These are phyloP conservation scores for Aspergillus eucalypticola DNA, from an alignment of 2,329 filamentous ascomycete species.

Conservation along the genomic window DNA sequence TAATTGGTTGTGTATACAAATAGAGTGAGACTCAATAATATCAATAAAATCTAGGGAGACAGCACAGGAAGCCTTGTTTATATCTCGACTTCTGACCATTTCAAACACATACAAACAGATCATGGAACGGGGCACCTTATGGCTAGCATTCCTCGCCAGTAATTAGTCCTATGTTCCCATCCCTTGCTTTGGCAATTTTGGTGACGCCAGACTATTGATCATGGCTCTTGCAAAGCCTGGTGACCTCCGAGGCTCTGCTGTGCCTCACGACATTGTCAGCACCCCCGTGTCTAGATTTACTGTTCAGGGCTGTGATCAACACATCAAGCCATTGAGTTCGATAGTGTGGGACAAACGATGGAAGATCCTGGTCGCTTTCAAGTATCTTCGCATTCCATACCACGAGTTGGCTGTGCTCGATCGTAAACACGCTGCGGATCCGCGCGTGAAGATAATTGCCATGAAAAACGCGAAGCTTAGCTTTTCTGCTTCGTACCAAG, in stretches of 20 bases:
- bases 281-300: background rate
- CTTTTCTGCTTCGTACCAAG: background rate
- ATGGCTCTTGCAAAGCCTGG: background rate
- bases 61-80: background rate
- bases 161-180: background rate
- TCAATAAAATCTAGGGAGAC: background rate
- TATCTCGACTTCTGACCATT: background rate
- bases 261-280: background rate
- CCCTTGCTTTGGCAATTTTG: slow-evolving; percentile 1
- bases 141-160: slow-evolving; percentile 2
- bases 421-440: background rate
- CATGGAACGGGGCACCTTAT: background rate
- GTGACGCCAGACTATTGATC: background rate
- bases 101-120: background rate
- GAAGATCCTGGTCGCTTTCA: background rate
- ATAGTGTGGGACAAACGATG: background rate
- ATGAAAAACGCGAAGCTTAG: background rate
- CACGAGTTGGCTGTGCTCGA: background rate
- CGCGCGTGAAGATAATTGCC: background rate
- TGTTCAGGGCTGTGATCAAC: background rate
- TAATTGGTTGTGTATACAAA: background rate
- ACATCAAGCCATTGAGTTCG: background rate
- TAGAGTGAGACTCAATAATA: background rate
- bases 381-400: background rate
- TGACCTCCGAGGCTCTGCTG: background rate